Evolutionary conservation across 257 asterid genomes (phyloP).

Genomic region (Nicotiana sylvestris): DNA sequence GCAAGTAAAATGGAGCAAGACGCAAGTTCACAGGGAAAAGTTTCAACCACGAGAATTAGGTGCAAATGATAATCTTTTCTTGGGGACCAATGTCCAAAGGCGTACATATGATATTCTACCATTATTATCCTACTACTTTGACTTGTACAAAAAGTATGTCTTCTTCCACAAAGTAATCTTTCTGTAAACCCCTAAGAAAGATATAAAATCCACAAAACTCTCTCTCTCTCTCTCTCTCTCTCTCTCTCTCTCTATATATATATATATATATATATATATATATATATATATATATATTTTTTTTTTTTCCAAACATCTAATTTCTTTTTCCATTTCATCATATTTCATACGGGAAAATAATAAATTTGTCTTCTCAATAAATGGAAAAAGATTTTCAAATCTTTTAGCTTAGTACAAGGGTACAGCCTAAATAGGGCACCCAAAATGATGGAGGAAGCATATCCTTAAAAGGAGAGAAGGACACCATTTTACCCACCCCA

Average conservation of each 20-base stretch:
- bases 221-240: background rate
- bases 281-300: too few relatives aligned
- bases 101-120: background rate
- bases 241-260: too few relatives aligned
- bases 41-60: background rate
- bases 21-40: background rate
- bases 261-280: too few relatives aligned
- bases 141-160: background rate
- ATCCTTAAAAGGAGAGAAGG: background rate
- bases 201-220: too few relatives aligned
- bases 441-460: background rate
- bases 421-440: background rate
- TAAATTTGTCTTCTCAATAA: background rate
- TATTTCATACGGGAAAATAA: background rate
- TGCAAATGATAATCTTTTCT: background rate
- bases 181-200: background rate
- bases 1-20: slow-evolving; percentile 6
- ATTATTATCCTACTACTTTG: background rate
- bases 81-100: background rate
- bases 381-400: background rate
- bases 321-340: background rate
- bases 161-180: background rate
- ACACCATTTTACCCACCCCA: background rate
- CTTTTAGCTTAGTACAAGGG: background rate
- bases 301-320: background rate